Evolutionary conservation across 2,329 filamentous ascomycete genomes (phyloP).

Genomic region (Ophiostoma fasciatum): DNA sequence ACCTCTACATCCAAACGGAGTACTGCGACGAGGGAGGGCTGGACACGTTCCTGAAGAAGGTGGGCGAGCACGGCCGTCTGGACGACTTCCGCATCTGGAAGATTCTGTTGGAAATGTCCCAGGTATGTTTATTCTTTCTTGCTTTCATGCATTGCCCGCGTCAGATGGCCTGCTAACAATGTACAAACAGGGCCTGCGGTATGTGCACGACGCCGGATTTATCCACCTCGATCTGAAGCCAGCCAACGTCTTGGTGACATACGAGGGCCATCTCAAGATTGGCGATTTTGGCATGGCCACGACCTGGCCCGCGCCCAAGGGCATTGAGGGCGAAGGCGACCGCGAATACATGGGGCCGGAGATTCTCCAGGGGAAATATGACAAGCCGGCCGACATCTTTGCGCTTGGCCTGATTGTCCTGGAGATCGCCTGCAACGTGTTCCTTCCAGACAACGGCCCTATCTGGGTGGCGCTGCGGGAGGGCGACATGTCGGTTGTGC

Average conservation of each 20-base stretch:
- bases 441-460: constrained; percentile 81
- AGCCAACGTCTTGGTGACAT: constrained; percentile 69
- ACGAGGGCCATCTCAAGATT: constrained; percentile 71
- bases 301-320: constrained; percentile 57
- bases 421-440: constrained; percentile 87
- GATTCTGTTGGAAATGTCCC: constrained; percentile 71
- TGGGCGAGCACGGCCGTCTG: constrained; percentile 69
- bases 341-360: constrained; percentile 94
- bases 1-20: constrained; percentile 95
- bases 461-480: constrained; percentile 83
- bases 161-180: constrained; percentile 17
- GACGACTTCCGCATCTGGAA: constrained; percentile 99
- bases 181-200: constrained; percentile 56
- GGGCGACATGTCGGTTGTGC: constrained; percentile 78
- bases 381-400: constrained; percentile 88
- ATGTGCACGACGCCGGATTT: constrained; percentile 78
- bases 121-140: constrained; percentile 35
- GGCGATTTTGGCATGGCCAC: constrained; percentile 77
- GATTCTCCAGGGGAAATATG: constrained; percentile 70
- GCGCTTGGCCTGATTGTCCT: constrained; percentile 87
- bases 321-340: constrained; percentile 83
- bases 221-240: constrained; percentile 79
- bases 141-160: background rate
- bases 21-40: constrained; percentile 91
- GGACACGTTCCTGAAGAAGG: constrained; percentile 67